Evolutionary conservation across 140 eudicot species (phyloP).

Genomic region (Erigeron philadelphicus): DNA sequence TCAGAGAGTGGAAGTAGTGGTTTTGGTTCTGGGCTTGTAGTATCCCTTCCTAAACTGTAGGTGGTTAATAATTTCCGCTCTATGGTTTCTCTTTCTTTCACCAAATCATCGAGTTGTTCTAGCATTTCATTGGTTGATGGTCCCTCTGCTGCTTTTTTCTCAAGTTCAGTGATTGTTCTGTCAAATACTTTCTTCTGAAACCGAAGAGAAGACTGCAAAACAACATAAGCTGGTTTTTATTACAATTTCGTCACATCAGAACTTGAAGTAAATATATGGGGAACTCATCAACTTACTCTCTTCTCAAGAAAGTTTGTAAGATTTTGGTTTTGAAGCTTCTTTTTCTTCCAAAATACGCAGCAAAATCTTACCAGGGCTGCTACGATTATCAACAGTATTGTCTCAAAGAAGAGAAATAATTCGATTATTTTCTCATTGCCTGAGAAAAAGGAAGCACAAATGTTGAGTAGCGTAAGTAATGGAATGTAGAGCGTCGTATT

Average conservation of each 20-base stretch:
- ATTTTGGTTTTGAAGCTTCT: slow-evolving; percentile 66
- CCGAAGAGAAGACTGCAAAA: slow-evolving; percentile 62
- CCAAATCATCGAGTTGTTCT: slow-evolving; percentile 54
- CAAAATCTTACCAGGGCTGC: slow-evolving; percentile 59
- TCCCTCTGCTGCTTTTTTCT: slow-evolving; percentile 55
- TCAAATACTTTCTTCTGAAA: slow-evolving; percentile 68
- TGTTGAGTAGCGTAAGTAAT: slow-evolving; percentile 7
- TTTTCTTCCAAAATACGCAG: slow-evolving; percentile 78
- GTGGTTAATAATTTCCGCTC: slow-evolving; percentile 72
- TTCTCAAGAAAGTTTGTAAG: slow-evolving; percentile 80
- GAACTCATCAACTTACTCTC: slow-evolving; percentile 50
- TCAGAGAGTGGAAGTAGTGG: slow-evolving; percentile 60
- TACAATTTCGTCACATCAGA: neutral
- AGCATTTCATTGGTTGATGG: slow-evolving; percentile 47
- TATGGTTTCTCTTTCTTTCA: slow-evolving; percentile 54
- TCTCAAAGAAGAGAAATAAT: slow-evolving; percentile 61
- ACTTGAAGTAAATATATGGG: neutral
- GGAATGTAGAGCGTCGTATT: neutral
- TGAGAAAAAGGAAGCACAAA: slow-evolving; percentile 23
- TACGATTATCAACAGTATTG: slow-evolving; percentile 50
- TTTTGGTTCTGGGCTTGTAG: slow-evolving; percentile 31
- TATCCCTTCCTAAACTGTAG: slow-evolving; percentile 77
- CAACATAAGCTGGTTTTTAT: neutral
- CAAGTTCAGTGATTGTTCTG: slow-evolving; percentile 59
- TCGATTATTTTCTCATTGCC: slow-evolving; percentile 63